phyloP scores from a whole-genome alignment of 1,139 yeast genomes.

The Saccharomycopsis crataegensis region DNA sequence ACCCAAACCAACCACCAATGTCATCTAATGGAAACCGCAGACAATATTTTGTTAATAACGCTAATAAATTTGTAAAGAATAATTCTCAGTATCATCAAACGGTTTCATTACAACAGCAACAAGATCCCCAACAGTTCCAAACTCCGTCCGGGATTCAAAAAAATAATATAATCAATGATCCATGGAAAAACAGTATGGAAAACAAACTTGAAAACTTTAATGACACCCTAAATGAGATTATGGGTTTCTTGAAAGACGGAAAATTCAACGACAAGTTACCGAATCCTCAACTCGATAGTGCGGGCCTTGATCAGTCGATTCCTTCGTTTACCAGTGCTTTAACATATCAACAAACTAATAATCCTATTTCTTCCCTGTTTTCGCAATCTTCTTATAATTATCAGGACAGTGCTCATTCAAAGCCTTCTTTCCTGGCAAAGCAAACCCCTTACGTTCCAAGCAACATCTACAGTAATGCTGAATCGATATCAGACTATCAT shows the following conservation, averaged over 20 bases:
- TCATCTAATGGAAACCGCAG: no score
- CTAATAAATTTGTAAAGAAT: no score
- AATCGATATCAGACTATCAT: conserved; percentile 1
- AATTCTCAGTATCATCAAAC: no score
- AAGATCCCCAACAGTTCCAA: no score
- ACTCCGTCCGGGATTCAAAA: background rate
- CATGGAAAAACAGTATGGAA: conserved; percentile 43
- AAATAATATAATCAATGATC: conserved; percentile 13
- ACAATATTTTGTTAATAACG: background rate
- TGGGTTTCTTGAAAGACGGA: conserved; percentile 28
- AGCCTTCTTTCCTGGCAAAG: background rate
- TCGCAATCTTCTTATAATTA: background rate
- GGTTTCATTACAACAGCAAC: no score
- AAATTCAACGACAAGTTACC: conserved; percentile 23
- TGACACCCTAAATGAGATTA: conserved; percentile 33
- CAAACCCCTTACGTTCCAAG: background rate
- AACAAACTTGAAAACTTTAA: conserved; percentile 40
- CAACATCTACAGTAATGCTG: background rate
- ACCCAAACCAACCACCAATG: background rate
- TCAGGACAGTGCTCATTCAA: background rate
- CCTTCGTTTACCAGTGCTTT: background rate
- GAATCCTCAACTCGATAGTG: conserved; percentile 14
- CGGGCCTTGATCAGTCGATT: conserved; percentile 1
- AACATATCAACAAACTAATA: conserved; percentile 7
- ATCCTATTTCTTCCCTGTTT: background rate